Evolutionary conservation across 1,284 basidiomycete species (phyloP).

Genomic region (Ustilago lituana): DNA sequence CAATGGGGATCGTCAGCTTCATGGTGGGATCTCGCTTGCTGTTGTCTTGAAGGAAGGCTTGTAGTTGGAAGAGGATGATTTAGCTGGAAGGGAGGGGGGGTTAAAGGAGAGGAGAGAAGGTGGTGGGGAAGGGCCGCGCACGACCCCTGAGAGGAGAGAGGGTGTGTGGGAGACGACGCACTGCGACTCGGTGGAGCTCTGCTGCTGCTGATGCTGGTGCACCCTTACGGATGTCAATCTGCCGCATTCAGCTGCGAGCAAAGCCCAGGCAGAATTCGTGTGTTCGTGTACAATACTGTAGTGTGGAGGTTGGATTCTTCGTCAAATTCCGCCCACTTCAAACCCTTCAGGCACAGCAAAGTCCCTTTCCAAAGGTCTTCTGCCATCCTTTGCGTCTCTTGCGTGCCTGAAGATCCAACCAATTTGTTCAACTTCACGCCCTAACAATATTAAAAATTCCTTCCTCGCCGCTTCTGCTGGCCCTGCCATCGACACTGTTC

Average conservation of each 20-base stretch:
- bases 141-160: not conserved
- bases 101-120: not conserved
- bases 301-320: slow-evolving; percentile 45
- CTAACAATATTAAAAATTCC: slow-evolving; percentile 10
- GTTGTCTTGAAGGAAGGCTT: not conserved
- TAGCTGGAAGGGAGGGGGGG: slow-evolving; percentile 1
- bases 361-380: no score
- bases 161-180: no score
- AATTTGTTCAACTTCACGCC: not conserved
- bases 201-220: no score
- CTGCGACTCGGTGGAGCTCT: no score
- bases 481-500: no score
- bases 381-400: not conserved
- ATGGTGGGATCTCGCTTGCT: no score
- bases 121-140: slow-evolving; percentile 2
- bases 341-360: no score
- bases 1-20: slow-evolving; percentile 38
- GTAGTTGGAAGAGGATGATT: not conserved
- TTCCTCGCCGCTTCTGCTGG: no score
- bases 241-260: slow-evolving; percentile 18
- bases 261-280: no score
- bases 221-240: slow-evolving; percentile 1
- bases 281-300: not conserved
- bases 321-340: slow-evolving; percentile 2
- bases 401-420: slow-evolving; percentile 16